A percentile compares a stretch with the other conserved stretches of the same genome.
Evolutionary conservation across 495 filamentous ascomycete species (phyloP).

Genomic region (Xylaria flabelliformis): DNA sequence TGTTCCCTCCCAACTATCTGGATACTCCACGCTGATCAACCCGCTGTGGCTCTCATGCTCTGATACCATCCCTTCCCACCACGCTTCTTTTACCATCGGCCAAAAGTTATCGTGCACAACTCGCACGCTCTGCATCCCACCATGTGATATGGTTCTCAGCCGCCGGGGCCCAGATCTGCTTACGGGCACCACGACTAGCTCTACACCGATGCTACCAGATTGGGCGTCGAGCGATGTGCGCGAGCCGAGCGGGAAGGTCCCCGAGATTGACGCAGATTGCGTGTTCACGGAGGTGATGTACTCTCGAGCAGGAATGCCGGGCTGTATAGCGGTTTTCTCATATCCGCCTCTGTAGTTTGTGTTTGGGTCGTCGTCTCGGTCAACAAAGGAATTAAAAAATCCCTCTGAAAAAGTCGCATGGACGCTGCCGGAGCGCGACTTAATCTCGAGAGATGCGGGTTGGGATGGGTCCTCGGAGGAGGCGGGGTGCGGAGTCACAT

Average conservation of each 20-base stretch:
- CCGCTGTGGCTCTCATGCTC: not conserved
- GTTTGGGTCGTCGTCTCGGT: not conserved
- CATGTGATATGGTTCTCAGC: not conserved
- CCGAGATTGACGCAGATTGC: not conserved
- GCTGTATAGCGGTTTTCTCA: not conserved
- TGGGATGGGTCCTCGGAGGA: not conserved
- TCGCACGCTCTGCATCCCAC: conserved; percentile 1
- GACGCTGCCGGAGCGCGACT: not conserved
- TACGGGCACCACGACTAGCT: not conserved
- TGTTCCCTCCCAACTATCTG: not conserved
- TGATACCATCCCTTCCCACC: not conserved
- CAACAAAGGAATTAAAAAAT: not conserved
- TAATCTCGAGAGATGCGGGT: not conserved
- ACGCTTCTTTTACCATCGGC: not conserved
- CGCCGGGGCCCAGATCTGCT: not conserved
- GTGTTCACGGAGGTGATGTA: conserved; percentile 2
- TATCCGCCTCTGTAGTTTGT: not conserved
- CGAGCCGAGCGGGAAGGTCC: not conserved
- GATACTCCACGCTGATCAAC: not conserved
- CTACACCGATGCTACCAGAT: not conserved
- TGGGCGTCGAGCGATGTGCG: not conserved
- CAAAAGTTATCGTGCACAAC: not conserved
- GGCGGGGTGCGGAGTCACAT: not conserved
- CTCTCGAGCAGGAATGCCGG: not conserved
- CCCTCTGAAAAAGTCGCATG: not conserved